phyloP scores from a whole-genome alignment of 2,329 filamentous ascomycete genomes.

The Epichloe scottii region DNA sequence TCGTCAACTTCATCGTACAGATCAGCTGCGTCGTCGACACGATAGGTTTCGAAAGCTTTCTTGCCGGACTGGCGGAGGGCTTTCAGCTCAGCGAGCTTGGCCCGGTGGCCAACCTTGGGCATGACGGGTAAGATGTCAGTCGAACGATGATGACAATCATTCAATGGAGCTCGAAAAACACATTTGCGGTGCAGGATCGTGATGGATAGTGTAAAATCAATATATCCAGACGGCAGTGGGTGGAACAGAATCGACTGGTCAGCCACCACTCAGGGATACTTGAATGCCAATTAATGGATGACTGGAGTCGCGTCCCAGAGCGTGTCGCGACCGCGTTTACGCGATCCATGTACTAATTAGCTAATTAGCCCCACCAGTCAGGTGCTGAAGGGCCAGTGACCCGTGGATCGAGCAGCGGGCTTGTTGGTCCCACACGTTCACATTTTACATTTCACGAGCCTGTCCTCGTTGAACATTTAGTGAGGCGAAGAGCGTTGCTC shows the following conservation, averaged over 20 bases:
- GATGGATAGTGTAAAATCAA: background rate
- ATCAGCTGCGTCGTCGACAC: constrained; percentile 71
- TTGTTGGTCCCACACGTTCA: no score
- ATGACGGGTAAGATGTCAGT: constrained; percentile 14
- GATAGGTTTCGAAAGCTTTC: constrained; percentile 77
- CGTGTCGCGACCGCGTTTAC: constrained; percentile 4
- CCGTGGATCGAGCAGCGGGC: no score
- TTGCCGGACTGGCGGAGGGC: constrained; percentile 81
- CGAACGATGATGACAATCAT: constrained; percentile 8
- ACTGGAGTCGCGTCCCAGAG: background rate
- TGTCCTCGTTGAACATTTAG: background rate
- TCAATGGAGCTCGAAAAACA: constrained; percentile 1
- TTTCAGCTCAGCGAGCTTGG: constrained; percentile 63
- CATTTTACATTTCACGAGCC: no score
- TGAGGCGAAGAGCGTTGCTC: no score
- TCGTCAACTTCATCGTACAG: constrained; percentile 96
- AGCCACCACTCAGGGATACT: background rate
- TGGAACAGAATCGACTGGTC: background rate
- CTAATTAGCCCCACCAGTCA: no score
- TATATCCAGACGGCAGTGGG: background rate
- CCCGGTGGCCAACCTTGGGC: constrained; percentile 27
- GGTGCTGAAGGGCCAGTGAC: no score
- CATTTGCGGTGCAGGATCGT: background rate
- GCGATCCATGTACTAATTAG: background rate
- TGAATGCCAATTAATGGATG: background rate